A percentile compares a stretch with the other conserved stretches of the same genome.
These are phyloP conservation scores for Saururus chinensis DNA, from an alignment of 164 flowering plant genomes.

Conservation along the genomic window DNA sequence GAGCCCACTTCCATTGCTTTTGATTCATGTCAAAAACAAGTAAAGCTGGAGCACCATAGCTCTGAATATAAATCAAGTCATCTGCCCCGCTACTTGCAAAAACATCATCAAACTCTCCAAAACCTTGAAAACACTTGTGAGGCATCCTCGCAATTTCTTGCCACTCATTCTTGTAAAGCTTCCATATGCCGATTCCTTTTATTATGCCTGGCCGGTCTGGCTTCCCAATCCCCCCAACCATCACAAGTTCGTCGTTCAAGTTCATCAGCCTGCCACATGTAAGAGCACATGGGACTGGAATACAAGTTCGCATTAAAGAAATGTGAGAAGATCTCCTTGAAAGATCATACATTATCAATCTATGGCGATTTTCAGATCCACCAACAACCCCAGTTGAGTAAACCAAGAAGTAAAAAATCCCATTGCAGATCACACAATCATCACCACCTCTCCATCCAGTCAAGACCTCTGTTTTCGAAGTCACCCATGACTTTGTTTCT, in stretches of 20 bases:
- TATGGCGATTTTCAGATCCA: constrained; percentile 54
- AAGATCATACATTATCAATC: constrained; percentile 54
- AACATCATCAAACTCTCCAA: constrained; percentile 91
- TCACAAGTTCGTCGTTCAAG: constrained; percentile 65
- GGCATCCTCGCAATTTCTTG: constrained; percentile 79
- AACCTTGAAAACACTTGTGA: constrained; percentile 80
- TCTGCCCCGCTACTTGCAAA: constrained; percentile 75
- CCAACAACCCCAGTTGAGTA: constrained; percentile 57
- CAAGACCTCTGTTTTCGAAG: constrained; percentile 50
- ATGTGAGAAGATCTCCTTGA: constrained; percentile 32
- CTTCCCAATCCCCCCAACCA: constrained; percentile 95
- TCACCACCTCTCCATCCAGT: constrained; percentile 94
- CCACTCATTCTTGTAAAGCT: constrained; percentile 64
- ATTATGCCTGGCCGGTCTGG: constrained; percentile 71
- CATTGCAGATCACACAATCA: constrained; percentile 77
- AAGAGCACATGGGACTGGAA: constrained; percentile 73
- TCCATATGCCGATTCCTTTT: constrained; percentile 91
- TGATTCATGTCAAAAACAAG: constrained; percentile 57
- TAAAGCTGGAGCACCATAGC: constrained; percentile 79
- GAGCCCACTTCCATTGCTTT: constrained; percentile 88
- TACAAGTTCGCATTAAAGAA: constrained; percentile 38
- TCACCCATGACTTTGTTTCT: constrained; percentile 51
- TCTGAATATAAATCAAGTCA: constrained; percentile 77
- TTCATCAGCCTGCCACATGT: constrained; percentile 93
- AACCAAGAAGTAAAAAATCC: constrained; percentile 61